Base-by-base conservation (phyloP, 192 early-diverging fungal genomes). In the Coemansia sp. region DNA sequence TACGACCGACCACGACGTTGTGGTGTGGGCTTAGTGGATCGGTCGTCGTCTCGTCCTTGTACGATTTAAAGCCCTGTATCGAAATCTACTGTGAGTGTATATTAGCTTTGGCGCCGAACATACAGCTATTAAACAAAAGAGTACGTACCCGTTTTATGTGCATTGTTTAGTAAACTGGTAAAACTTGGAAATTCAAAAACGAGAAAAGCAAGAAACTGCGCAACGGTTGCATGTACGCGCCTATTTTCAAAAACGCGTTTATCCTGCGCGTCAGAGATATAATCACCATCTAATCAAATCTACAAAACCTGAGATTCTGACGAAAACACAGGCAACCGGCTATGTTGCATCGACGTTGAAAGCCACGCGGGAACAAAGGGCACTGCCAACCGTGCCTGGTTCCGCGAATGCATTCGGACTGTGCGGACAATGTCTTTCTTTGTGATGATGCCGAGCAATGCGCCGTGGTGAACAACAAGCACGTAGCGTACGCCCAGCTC, bases 51-150 rank as follows among this genome's bases (percentile, higher is more conserved):
- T 97, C 94, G 64, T 99, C 93, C 74, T 95, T 96, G 82, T 98
- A 99, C 70, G 94, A 96, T 82, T 99, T 99, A 88, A 99, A 99
- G 50, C 97, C 97, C 70, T 96, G 94, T 62, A 99, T 99, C 37
- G 90, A 87, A 68, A 98, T 94, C 78, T 81, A 81, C 37, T 10
- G 12, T n/a, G 9, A 5, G 9, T 10, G 40, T n/a, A n/a, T 42
- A 42, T 42, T 42, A n/a, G n/a, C n/a, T n/a, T n/a, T n/a, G n/a
- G n/a, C n/a, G n/a, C n/a, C n/a, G n/a, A n/a, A n/a, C n/a, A n/a
- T n/a, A n/a, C n/a, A n/a, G n/a, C n/a, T n/a, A 4, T 9, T 11
- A 14, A 15, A 14, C 3, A 3, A 15, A 42, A 42, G 12, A n/a
- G 15, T 19, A 37, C 37, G 17, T 78, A 78, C 75, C 62, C 70